Evolutionary conservation across 331 rosid genomes (phyloP).

Genomic region (Pyracantha coccinea): DNA sequence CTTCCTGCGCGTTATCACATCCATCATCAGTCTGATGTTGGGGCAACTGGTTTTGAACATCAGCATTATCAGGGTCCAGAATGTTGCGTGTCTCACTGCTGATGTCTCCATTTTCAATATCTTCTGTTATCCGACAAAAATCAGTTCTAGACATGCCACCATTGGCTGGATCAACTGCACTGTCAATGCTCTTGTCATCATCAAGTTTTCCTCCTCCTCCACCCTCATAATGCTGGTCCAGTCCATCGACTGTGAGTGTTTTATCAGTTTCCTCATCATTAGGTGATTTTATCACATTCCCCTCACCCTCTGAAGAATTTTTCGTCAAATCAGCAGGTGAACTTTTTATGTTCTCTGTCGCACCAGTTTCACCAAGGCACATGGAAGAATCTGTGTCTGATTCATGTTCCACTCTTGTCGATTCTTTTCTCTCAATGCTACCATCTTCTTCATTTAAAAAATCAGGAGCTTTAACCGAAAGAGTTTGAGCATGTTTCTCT

Average conservation of each 20-base stretch:
- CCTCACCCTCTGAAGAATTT: constrained; percentile 20
- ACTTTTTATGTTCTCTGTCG: constrained; percentile 12
- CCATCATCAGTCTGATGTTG: constrained; percentile 11
- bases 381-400: constrained; percentile 10
- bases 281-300: constrained; percentile 11
- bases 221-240: background rate
- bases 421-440: constrained; percentile 13
- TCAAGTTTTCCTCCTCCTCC: constrained; percentile 19
- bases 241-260: constrained; percentile 14
- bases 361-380: constrained; percentile 20
- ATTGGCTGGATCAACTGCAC: constrained; percentile 14
- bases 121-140: constrained; percentile 19
- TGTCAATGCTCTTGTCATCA: constrained; percentile 8
- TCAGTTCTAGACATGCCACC: constrained; percentile 9
- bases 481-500: constrained; percentile 31
- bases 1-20: constrained; percentile 15
- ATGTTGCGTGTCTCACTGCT: constrained; percentile 7
- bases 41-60: constrained; percentile 7
- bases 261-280: constrained; percentile 22
- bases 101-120: constrained; percentile 19
- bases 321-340: constrained; percentile 11
- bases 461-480: constrained; percentile 47
- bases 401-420: constrained; percentile 13
- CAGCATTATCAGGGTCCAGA: constrained; percentile 10
- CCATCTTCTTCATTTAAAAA: constrained; percentile 44